Evolutionary conservation across 768 basidiomycete species (phyloP).

Genomic region (Tricholoma matsutake): DNA sequence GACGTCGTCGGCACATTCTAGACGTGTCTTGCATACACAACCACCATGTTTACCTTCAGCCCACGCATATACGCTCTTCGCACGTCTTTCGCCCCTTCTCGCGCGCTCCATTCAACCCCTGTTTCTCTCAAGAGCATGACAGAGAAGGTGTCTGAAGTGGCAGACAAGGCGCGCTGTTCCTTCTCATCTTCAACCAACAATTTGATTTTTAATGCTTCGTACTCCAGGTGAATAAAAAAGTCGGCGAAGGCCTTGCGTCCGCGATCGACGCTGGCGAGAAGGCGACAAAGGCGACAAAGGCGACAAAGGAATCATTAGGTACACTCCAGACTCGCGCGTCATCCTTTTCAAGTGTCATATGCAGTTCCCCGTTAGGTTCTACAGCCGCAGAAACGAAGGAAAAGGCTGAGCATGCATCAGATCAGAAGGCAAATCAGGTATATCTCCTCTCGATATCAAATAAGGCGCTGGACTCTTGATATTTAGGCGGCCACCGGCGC

Average conservation of each 20-base stretch:
- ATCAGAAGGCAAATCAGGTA: conserved; percentile 41
- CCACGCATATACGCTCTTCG: conserved; percentile 12
- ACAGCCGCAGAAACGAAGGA: conserved; percentile 30
- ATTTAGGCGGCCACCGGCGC: conserved; percentile 31
- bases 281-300: conserved; percentile 30
- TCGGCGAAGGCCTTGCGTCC: conserved; percentile 43
- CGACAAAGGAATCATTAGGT: conserved; percentile 41
- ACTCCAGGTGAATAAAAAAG: conserved; percentile 40
- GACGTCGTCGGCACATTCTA: no score
- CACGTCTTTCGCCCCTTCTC: conserved; percentile 8
- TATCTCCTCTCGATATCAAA: not conserved
- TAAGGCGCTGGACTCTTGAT: not conserved
- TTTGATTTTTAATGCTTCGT: not conserved
- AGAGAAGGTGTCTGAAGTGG: conserved; percentile 44
- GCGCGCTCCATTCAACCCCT: conserved; percentile 35
- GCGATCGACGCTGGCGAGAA: conserved; percentile 47
- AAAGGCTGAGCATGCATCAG: conserved; percentile 34
- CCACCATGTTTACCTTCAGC: conserved; percentile 11
- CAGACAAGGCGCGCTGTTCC: conserved; percentile 34
- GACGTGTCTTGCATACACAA: no score
- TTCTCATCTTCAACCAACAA: not conserved
- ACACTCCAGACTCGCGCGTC: conserved; percentile 4
- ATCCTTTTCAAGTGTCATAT: not conserved
- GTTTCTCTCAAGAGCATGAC: conserved; percentile 35
- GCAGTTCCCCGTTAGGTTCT: conserved; percentile 24